A percentile compares a stretch with the other conserved stretches of the same genome.
Conservation (phyloP, 2,329 filamentous ascomycete genomes). For the Volutella citrinella region DNA sequence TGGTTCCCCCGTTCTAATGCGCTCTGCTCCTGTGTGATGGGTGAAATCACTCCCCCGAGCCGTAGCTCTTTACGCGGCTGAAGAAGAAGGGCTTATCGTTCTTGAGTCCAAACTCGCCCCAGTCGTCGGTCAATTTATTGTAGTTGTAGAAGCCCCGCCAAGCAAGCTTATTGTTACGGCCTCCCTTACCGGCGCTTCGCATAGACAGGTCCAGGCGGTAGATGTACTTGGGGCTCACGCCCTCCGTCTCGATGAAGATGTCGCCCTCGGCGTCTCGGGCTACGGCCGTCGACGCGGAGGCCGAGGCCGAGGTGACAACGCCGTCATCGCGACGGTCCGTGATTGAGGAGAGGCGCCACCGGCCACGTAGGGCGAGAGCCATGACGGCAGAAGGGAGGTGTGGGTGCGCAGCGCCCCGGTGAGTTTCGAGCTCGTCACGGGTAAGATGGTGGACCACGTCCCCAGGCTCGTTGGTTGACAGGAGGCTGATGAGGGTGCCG, state of each 20-base stretch:
- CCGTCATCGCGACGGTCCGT: conserved; percentile 27
- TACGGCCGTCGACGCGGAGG: conserved; percentile 18
- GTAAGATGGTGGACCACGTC: conserved; percentile 85
- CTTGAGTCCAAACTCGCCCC: conserved; percentile 71
- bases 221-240: conserved; percentile 72
- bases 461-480: conserved; percentile 77
- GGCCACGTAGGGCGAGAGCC: conserved; percentile 62
- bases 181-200: conserved; percentile 58
- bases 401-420: conserved; percentile 31
- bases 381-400: conserved; percentile 52
- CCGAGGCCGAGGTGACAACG: background rate
- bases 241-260: conserved; percentile 82
- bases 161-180: conserved; percentile 78
- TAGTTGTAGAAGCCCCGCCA: conserved; percentile 94
- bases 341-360: conserved; percentile 47
- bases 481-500: conserved; percentile 75
- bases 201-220: conserved; percentile 80
- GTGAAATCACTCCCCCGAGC: conserved; percentile 42
- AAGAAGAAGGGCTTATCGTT: conserved; percentile 67
- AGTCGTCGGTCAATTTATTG: conserved; percentile 85
- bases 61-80: conserved; percentile 63
- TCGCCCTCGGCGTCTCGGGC: conserved; percentile 55
- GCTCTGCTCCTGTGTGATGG: no score
- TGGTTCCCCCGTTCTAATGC: no score
- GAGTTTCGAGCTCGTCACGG: conserved; percentile 60